Base-by-base conservation (phyloP, 1,284 basidiomycete genomes). In the Tylopilus sp. region DNA sequence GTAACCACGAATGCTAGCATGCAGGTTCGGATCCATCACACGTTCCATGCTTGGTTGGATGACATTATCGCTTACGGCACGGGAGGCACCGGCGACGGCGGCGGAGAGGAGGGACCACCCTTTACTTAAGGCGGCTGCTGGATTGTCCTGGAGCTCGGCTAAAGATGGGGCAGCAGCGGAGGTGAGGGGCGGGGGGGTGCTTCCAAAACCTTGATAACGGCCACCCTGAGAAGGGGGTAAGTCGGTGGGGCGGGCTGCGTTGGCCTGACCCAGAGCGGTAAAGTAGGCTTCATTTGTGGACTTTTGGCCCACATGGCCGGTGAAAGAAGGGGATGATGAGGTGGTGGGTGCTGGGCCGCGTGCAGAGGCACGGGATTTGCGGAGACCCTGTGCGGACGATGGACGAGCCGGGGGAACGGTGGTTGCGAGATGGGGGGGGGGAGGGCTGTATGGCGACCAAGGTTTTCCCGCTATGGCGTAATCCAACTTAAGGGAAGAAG, bases 221-320 rank as follows among this genome's bases (percentile, higher is more conserved):
- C 90, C 91, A 43, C 90, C 91, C 70, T 92, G 90, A 2, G 86
- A 89, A 23, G 90, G 90, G 2, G 87, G 88, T 26, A 93, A 69
- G 62, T 90, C 74, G 5, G 73, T 77, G 13, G 88, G 76, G 15
- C 90, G 79, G 43, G 67, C 69, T 3, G 88, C 86, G 61, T 93
- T 93, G 8, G 75, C 67, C 46, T 79, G 76, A 10, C 91, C 91
- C 18, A 93, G 76, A 38, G 67, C 71, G 18, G 87, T 70, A 65
- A 93, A 93, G 67, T 81, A 93, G 42, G 72, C 63, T 58, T 93
- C 90, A 62, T 93, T 93, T 29, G 77, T 79, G 18, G 78, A 59
- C 67, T 89, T 90, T 60, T 85, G 84, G 59, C 82, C 78, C 9
- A 60, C 19, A 18, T 36, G 58, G 29, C 68, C 59, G 41, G 64